Base-by-base conservation (phyloP, 805 yeast species). In the Yamadazyma akitaensis region DNA sequence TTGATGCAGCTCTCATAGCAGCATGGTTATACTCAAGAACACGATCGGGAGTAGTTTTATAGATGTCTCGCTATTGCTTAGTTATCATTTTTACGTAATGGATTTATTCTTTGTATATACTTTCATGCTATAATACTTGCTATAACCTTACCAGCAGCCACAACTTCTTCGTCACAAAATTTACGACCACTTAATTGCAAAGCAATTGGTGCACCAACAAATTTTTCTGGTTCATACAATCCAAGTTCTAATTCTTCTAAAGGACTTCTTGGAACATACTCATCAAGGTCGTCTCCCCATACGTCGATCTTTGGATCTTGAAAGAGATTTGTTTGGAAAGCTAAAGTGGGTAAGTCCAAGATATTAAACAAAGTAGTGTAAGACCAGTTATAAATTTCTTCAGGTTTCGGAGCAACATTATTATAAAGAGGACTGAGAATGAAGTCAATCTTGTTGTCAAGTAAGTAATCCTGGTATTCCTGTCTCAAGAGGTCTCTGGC, bases 361-460 rank as follows among this genome's bases (percentile, higher is more conserved):
- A 85, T 62, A 65, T 86, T 86, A 78, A 82, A 87, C 51, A 84
- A 72, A 1, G 89, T 67, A 4, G 92, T 84, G 70, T 87, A 87
- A 3, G 90, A 86, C 91, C 94, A 87, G 63, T 84, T 84, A 61
- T 76, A 79, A 5, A 84, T 75, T 42, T 75, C 72, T 40, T 77
- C 79, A 18, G 85, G 79, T 43, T 75, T 76, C 37, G 89, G 87
- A 13, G 94, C 88, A 41, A 81, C 82, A 51, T 84, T 84, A 45
- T 76, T 78, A 62, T 82, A 80, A 5, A 82, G 76, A 47, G 92
- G 91, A 42, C 85, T 77, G 37, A 86, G 62, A 49, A 86, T 73
- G 56, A 82, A 79, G 56, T 86, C 91, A 41, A 85, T 75, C 46
- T 75, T 75, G 57, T 81, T 71, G 17, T 72, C 59, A 48, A 75